A percentile compares a stretch with the other conserved stretches of the same genome.
Evolutionary conservation across 2,329 filamentous ascomycete genomes (phyloP).

Genomic region (Sporothrix phasma): DNA sequence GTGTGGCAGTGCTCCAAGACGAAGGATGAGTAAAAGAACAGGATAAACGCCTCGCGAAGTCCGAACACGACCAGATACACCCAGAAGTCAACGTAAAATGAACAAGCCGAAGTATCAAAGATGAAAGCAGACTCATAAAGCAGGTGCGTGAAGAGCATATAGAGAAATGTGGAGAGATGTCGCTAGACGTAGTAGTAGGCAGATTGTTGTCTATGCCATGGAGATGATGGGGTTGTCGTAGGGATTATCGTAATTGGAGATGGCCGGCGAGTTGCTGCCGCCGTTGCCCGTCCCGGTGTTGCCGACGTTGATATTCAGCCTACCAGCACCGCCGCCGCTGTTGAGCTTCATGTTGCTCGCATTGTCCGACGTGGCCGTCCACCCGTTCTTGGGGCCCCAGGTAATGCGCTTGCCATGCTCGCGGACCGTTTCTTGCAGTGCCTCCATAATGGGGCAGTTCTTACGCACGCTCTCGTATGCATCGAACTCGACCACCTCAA

Average conservation of each 20-base stretch:
- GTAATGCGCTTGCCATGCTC: conserved; percentile 42
- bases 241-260: background rate
- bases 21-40: background rate
- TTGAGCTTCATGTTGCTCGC: background rate
- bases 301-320: background rate
- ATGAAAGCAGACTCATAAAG: background rate
- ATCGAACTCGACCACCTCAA: conserved; percentile 58
- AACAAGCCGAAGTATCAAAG: background rate
- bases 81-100: background rate
- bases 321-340: background rate
- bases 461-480: conserved; percentile 57
- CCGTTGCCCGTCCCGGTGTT: no score
- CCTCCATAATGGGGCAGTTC: conserved; percentile 53
- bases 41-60: background rate
- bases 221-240: background rate
- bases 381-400: conserved; percentile 60
- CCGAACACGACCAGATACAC: background rate
- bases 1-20: no score
- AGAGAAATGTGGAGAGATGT: background rate
- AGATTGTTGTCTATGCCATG: background rate
- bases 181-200: no score
- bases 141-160: no score
- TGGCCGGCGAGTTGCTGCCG: background rate
- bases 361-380: conserved; percentile 31
- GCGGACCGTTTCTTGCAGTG: conserved; percentile 43